A percentile compares a stretch with the other conserved stretches of the same genome.
These are phyloP conservation scores for Cenchrus americanus DNA, from an alignment of 176 grass and related monocot species.

Conservation along the genomic window DNA sequence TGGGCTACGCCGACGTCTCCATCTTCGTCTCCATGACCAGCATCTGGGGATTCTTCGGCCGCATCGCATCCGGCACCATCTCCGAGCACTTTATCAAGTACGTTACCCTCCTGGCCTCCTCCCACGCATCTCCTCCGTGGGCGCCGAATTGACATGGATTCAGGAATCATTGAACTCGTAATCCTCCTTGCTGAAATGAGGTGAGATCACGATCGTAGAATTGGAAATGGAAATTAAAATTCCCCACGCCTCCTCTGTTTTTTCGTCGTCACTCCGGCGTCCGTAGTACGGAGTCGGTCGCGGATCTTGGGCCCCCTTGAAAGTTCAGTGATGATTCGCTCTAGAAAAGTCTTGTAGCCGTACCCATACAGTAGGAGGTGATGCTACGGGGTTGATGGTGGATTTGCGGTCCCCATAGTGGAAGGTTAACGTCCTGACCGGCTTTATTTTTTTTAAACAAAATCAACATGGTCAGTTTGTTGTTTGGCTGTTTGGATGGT, in stretches of 20 bases:
- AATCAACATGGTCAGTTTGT: no score
- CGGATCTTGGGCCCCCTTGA: background rate
- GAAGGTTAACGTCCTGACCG: no score
- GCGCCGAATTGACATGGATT: background rate
- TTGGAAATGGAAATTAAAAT: background rate
- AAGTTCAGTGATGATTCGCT: background rate
- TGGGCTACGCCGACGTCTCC: constrained; percentile 89
- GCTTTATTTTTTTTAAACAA: no score
- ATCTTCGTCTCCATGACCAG: constrained; percentile 95
- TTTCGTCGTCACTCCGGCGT: background rate
- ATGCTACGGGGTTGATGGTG: no score
- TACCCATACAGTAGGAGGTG: no score
- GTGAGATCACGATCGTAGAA: background rate
- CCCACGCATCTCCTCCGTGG: background rate
- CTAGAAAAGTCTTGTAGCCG: no score
- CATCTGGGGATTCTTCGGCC: constrained; percentile 98
- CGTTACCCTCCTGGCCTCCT: background rate
- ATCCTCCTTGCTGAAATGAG: background rate
- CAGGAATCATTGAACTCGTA: background rate
- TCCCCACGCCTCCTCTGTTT: background rate
- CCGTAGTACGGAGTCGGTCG: constrained; percentile 29
- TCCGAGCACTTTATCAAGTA: constrained; percentile 98
- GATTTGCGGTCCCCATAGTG: no score
- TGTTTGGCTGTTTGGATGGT: no score
- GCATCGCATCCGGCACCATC: constrained; percentile 83